Conservation (phyloP, 768 basidiomycete genomes). For the Lactarius sp. region DNA sequence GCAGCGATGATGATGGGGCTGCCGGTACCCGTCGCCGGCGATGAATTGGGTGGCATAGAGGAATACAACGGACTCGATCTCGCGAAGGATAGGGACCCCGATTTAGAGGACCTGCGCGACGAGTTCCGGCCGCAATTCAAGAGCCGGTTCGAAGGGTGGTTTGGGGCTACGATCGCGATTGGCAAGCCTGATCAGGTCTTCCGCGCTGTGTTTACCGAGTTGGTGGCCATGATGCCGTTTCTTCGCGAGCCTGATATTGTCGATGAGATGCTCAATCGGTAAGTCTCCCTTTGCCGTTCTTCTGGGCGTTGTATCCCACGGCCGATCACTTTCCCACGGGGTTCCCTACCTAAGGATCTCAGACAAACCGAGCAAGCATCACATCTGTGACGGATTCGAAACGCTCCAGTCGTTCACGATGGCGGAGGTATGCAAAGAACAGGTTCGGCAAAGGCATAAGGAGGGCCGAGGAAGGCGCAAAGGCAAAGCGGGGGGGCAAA, state of each 20-base stretch:
- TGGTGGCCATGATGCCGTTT: conserved; percentile 54
- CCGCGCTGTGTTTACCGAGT: conserved; percentile 40
- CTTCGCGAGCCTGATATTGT: conserved; percentile 47
- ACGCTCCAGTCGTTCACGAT: conserved; percentile 45
- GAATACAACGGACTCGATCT: conserved; percentile 47
- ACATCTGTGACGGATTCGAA: conserved; percentile 50
- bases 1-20: conserved; percentile 63
- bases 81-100: conserved; percentile 44
- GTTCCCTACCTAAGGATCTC: conserved; percentile 38
- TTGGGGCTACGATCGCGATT: conserved; percentile 35
- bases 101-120: conserved; percentile 55
- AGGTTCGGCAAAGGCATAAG: background rate
- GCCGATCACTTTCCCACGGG: background rate
- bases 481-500: background rate
- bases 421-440: conserved; percentile 42
- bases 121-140: conserved; percentile 57
- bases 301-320: background rate
- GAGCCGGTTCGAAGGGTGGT: conserved; percentile 56
- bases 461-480: background rate
- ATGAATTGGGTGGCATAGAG: conserved; percentile 42
- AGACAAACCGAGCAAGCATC: conserved; percentile 50
- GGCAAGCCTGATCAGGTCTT: conserved; percentile 39
- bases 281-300: conserved; percentile 20
- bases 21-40: conserved; percentile 38
- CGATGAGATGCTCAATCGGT: conserved; percentile 54